phyloP scores from a whole-genome alignment of 768 basidiomycete species.

The Amanita pallidorosea region DNA sequence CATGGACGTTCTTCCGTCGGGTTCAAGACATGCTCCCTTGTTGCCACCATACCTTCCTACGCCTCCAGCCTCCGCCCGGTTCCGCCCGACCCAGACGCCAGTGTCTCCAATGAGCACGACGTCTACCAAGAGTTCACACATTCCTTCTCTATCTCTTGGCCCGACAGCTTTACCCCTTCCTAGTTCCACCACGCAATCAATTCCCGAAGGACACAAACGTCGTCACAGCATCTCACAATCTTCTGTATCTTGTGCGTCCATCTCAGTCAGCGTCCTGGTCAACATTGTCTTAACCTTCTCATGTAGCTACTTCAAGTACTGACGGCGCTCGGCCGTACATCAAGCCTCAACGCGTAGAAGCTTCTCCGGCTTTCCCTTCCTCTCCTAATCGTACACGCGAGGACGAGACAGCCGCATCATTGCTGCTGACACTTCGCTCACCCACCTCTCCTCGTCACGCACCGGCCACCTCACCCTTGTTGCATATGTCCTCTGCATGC shows the following conservation, averaged over 20 bases:
- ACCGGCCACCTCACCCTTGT: not conserved
- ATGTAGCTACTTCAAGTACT: not conserved
- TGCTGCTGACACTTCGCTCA: slow-evolving; percentile 40
- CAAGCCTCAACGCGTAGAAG: not conserved
- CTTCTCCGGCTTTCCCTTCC: not conserved
- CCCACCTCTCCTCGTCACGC: slow-evolving; percentile 5
- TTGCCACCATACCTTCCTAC: slow-evolving; percentile 33
- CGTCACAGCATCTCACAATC: not conserved
- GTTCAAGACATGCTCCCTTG: slow-evolving; percentile 1
- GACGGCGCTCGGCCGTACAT: no score
- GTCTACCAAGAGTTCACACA: slow-evolving; percentile 12
- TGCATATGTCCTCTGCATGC: slow-evolving; percentile 1
- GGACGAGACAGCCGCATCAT: slow-evolving; percentile 60
- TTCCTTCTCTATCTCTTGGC: slow-evolving; percentile 14
- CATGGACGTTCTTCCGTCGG: slow-evolving; percentile 15
- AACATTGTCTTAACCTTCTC: not conserved
- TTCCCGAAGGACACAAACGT: not conserved
- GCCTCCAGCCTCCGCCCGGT: slow-evolving; percentile 43
- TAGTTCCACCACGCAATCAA: not conserved
- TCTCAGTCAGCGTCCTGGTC: not conserved
- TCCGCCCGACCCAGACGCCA: slow-evolving; percentile 23
- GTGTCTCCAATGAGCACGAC: slow-evolving; percentile 5
- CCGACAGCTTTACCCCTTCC: slow-evolving; percentile 10
- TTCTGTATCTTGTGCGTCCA: not conserved
- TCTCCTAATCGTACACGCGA: slow-evolving; percentile 37